phyloP scores from a whole-genome alignment of 202 grass and related monocot species.

The Hordeum pubiflorum region DNA sequence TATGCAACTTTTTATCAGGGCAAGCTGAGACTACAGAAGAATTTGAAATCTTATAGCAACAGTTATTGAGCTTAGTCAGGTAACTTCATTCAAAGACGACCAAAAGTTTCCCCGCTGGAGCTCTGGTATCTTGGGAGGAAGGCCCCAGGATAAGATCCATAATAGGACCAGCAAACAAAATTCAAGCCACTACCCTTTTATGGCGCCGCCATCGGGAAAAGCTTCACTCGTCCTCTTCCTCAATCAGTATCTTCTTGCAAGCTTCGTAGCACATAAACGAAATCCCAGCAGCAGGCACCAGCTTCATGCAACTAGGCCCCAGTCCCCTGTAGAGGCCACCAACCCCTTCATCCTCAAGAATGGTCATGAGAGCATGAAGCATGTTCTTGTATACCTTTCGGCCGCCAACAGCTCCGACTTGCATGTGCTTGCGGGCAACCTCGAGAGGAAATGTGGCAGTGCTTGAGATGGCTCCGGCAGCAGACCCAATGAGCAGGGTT shows the following conservation, averaged over 20 bases:
- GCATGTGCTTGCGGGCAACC: constrained; percentile 95
- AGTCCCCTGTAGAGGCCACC: constrained; percentile 79
- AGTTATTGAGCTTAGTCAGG: background rate
- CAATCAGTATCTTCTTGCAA: constrained; percentile 89
- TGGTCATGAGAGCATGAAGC: constrained; percentile 81
- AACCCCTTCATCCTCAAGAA: constrained; percentile 80
- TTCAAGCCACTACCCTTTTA: background rate
- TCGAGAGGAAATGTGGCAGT: constrained; percentile 82
- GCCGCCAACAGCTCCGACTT: constrained; percentile 74
- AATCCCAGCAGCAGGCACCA: constrained; percentile 91
- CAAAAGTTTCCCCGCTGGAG: background rate
- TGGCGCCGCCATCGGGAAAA: background rate
- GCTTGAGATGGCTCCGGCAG: constrained; percentile 81
- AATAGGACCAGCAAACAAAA: background rate
- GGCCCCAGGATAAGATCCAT: background rate
- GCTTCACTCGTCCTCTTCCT: constrained; percentile 49
- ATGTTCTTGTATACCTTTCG: constrained; percentile 80
- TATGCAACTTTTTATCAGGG: background rate
- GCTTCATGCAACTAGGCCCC: constrained; percentile 85
- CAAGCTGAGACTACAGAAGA: background rate
- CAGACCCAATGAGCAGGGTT: constrained; percentile 79
- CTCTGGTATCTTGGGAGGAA: background rate
- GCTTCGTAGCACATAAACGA: constrained; percentile 98
- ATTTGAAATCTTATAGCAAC: constrained; percentile 7
- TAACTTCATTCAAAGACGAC: background rate